Evolutionary conservation across 805 yeast species (phyloP).

Genomic region (Ogataea angusta): DNA sequence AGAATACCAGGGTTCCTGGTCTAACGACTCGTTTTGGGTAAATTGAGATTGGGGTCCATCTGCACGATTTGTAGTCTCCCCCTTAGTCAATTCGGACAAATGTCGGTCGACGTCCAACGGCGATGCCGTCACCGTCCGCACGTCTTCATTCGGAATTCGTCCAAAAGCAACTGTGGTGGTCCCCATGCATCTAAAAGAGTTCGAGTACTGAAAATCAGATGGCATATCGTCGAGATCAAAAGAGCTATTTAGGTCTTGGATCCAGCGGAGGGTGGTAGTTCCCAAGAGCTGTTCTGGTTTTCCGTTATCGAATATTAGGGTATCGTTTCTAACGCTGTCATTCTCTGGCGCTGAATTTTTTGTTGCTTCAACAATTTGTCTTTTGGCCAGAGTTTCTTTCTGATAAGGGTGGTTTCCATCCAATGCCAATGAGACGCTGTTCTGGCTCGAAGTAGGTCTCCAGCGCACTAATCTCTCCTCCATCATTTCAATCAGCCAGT

Average conservation of each 20-base stretch:
- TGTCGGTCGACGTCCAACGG: slow-evolving; percentile 20
- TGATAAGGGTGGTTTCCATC: slow-evolving; percentile 35
- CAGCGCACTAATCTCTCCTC: slow-evolving; percentile 37
- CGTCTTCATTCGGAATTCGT: background rate
- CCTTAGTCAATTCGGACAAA: slow-evolving; percentile 11
- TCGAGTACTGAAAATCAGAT: slow-evolving; percentile 15
- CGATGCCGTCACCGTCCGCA: slow-evolving; percentile 10
- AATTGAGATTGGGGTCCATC: background rate
- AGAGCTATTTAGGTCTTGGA: slow-evolving; percentile 18
- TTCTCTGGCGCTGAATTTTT: slow-evolving; percentile 3
- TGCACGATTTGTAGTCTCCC: background rate
- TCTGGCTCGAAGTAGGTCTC: slow-evolving; percentile 31
- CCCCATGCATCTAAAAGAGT: slow-evolving; percentile 15
- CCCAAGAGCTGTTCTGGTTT: slow-evolving; percentile 13
- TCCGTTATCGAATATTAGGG: background rate
- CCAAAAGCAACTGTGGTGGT: slow-evolving; percentile 7
- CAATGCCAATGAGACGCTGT: slow-evolving; percentile 28
- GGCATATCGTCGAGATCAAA: slow-evolving; percentile 15
- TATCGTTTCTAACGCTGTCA: slow-evolving; percentile 3
- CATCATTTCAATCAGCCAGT: slow-evolving; percentile 30
- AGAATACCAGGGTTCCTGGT: slow-evolving; percentile 12
- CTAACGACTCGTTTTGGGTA: slow-evolving; percentile 3
- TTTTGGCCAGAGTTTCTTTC: slow-evolving; percentile 1
- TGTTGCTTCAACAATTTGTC: background rate
- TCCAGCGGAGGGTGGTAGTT: slow-evolving; percentile 14